phyloP scores from a whole-genome alignment of 352 stramenopile genomes.

The Elongisporangium prolatum region DNA sequence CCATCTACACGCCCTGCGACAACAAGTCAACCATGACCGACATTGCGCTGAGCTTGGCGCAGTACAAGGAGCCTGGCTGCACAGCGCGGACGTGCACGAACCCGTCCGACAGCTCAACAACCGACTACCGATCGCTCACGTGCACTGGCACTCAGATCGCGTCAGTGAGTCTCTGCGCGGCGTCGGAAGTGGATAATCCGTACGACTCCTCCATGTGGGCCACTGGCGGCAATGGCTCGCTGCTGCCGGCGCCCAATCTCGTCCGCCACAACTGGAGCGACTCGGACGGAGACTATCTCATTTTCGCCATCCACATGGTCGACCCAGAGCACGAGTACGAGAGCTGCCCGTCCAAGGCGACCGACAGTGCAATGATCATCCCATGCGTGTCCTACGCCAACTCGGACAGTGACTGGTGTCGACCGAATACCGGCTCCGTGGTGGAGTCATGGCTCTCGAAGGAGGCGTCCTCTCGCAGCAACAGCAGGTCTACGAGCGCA shows the following conservation, averaged over 20 bases:
- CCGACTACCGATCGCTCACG: slow-evolving; percentile 9
- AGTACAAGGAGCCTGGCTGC: slow-evolving; percentile 23
- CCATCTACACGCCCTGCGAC: slow-evolving; percentile 20
- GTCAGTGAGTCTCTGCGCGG: slow-evolving; percentile 22
- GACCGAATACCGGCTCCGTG: neutral
- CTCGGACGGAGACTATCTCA: slow-evolving; percentile 6
- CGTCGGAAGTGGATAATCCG: slow-evolving; percentile 1
- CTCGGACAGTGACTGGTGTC: neutral
- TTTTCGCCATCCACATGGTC: slow-evolving; percentile 17
- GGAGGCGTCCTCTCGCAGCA: neutral
- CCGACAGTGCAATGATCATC: slow-evolving; percentile 20
- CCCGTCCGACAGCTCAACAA: slow-evolving; percentile 9
- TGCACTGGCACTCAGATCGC: slow-evolving; percentile 33
- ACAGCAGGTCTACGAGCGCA: neutral
- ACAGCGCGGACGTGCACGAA: slow-evolving; percentile 17
- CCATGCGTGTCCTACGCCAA: slow-evolving; percentile 6
- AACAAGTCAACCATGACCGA: slow-evolving; percentile 23
- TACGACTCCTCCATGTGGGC: slow-evolving; percentile 23
- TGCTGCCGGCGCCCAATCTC: slow-evolving; percentile 2
- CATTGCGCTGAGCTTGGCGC: slow-evolving; percentile 21
- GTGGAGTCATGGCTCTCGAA: neutral
- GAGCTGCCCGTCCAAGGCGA: slow-evolving; percentile 8
- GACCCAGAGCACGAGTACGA: slow-evolving; percentile 13
- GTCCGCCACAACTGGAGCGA: slow-evolving; percentile 18
- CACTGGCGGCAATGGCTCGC: slow-evolving; percentile 7